A percentile compares a stretch with the other conserved stretches of the same genome.
Conservation (phyloP, 2,329 filamentous ascomycete genomes). For the Exophiala oligosperma region DNA sequence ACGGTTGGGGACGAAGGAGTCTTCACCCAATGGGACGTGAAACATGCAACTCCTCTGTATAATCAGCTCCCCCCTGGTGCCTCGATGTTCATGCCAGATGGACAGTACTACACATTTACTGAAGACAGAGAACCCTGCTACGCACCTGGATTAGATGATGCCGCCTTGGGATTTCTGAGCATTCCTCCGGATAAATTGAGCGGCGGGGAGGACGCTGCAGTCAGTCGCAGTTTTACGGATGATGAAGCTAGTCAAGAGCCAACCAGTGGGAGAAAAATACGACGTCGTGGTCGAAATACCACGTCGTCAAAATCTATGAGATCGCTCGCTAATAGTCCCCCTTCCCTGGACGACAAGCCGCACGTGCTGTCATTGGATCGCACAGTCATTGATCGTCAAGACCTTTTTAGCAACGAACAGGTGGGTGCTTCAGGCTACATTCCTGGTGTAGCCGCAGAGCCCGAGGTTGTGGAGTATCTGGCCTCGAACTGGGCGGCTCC, state of each 20-base stretch:
- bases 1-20: constrained; percentile 62
- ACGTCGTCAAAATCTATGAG: constrained; percentile 51
- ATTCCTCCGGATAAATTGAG: constrained; percentile 43
- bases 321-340: constrained; percentile 56
- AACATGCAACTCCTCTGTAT: constrained; percentile 59
- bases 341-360: constrained; percentile 46
- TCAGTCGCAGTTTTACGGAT: constrained; percentile 50
- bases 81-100: constrained; percentile 58
- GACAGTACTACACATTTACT: constrained; percentile 56
- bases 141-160: constrained; percentile 42
- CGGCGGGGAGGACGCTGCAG: constrained; percentile 48
- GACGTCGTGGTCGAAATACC: constrained; percentile 48
- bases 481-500: constrained; percentile 44
- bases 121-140: constrained; percentile 52
- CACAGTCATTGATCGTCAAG: constrained; percentile 40
- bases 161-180: constrained; percentile 41
- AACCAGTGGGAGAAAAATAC: constrained; percentile 51
- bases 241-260: constrained; percentile 60
- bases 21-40: constrained; percentile 64
- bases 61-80: constrained; percentile 59
- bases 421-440: constrained; percentile 51
- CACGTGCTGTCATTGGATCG: constrained; percentile 54
- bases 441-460: constrained; percentile 46
- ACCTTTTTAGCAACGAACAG: constrained; percentile 40
- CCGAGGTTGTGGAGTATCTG: constrained; percentile 43